Base-by-base conservation (phyloP, 805 yeast genomes). In the Wickerhamomyces hampshirensis region DNA sequence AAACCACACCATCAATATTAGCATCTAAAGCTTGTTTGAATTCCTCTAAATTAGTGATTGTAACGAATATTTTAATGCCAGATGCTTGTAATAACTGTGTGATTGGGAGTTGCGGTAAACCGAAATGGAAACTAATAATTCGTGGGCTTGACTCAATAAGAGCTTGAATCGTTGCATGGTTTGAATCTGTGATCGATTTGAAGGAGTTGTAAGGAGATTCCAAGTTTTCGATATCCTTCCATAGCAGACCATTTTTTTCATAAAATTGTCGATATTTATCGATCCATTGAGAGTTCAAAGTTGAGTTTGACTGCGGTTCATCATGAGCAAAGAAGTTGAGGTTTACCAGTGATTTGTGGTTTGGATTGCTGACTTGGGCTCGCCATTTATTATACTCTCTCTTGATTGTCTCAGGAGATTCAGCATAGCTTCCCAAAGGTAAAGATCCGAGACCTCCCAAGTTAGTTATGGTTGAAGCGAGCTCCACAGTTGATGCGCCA, bases 111-210 rank as follows among this genome's bases (percentile, higher is more conserved):
- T 60, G 30, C 0, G 77, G 76, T 10, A 58, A 30, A 0, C 82
- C 82, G 47, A 77, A 75, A 45, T 73, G 77, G 57, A 77, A 75
- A 40, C 76, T 70, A 1, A 69, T 63, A 19, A 74, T 57, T 8
- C 57, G 54, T 3, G 80, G 80, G n/a, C 43, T 42, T 12, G 42
- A 34, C 16, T 53, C 46, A 8, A 49, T 16, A 2, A 58, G 24
- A 1, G 36, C 29, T 13, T 40, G 33, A 1, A 62, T 28, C 2
- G 43, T 42, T 7, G 31, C 31, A 29, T 51, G 46, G 2, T n/a
- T 1, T 1, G 28, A 18, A 12, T 37, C 41, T 2, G 18, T 14
- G 6, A 50, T 42, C 3, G 44, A 23, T 26, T 33, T 44, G 26
- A 49, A 46, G 5, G 54, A 31, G 2, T 46, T 40, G 23, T 48